A percentile compares a stretch with the other conserved stretches of the same genome.
Evolutionary conservation across 106 monocot species (phyloP).

Genomic region (Hemerocallis citrina): DNA sequence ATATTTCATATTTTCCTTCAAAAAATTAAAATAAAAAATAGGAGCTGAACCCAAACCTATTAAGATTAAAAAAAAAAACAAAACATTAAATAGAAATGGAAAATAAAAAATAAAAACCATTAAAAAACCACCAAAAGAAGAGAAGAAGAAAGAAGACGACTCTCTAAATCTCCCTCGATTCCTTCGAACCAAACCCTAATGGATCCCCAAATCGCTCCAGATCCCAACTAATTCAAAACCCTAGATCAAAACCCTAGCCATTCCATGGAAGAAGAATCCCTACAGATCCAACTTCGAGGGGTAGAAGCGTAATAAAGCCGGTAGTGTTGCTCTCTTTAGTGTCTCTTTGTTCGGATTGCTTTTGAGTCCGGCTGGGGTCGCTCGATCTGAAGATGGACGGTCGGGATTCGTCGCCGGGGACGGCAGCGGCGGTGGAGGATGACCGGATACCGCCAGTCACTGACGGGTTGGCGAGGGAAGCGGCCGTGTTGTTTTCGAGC

Average conservation of each 20-base stretch:
- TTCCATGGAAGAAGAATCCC: conserved; percentile 7
- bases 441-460: conserved; percentile 4
- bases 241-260: conserved; percentile 4
- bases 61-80: no score
- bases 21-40: no score
- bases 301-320: not conserved
- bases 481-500: conserved; percentile 27
- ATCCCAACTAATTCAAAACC: no score
- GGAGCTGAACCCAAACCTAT: no score
- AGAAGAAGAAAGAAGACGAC: no score
- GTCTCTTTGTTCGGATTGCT: not conserved
- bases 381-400: conserved; percentile 17
- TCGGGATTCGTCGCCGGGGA: conserved; percentile 8
- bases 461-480: conserved; percentile 27
- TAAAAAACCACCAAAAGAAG: no score
- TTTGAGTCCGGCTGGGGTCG: not conserved
- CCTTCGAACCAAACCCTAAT: no score
- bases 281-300: not conserved
- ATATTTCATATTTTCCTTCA: no score
- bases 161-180: no score
- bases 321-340: not conserved
- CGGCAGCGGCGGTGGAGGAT: conserved; percentile 7
- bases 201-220: no score
- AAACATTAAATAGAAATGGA: no score
- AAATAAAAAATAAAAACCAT: no score